A percentile compares a stretch with the other conserved stretches of the same genome.
phyloP scores from a whole-genome alignment of 176 grass and related monocot species.

The Cocos nucifera region DNA sequence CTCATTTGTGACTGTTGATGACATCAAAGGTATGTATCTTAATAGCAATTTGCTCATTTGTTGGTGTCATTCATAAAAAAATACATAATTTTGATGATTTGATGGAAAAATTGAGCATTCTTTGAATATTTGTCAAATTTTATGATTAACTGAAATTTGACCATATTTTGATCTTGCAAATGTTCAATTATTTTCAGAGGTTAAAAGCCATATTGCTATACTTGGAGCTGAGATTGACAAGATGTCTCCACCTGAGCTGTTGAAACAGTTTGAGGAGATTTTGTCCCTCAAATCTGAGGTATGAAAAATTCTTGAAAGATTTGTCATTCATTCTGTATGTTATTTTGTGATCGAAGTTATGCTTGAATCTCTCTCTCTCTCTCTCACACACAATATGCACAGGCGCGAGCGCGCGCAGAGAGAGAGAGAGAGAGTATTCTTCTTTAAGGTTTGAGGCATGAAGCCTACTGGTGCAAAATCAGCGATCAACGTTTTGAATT shows the following conservation, averaged over 20 bases:
- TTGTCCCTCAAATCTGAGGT: constrained; percentile 25
- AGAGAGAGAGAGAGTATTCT: background rate
- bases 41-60: background rate
- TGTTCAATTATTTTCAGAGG: constrained; percentile 18
- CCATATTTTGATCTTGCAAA: too few relatives aligned
- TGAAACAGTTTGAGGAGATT: constrained; percentile 37
- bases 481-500: too few relatives aligned
- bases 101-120: too few relatives aligned
- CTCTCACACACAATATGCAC: too few relatives aligned
- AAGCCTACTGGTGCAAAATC: constrained; percentile 31
- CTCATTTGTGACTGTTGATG: constrained; percentile 30
- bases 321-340: background rate
- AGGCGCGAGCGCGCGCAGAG: too few relatives aligned
- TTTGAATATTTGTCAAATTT: too few relatives aligned
- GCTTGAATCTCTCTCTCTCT: background rate
- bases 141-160: too few relatives aligned
- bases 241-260: constrained; percentile 19
- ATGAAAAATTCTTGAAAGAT: background rate
- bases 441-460: constrained; percentile 10
- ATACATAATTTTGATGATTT: too few relatives aligned
- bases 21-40: constrained; percentile 26
- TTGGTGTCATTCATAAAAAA: background rate
- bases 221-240: constrained; percentile 39
- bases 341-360: background rate
- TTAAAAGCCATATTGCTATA: constrained; percentile 28